These are phyloP conservation scores for Aspergillus pseudoviridinutans DNA, from an alignment of 2,329 filamentous ascomycete species.

Conservation along the genomic window DNA sequence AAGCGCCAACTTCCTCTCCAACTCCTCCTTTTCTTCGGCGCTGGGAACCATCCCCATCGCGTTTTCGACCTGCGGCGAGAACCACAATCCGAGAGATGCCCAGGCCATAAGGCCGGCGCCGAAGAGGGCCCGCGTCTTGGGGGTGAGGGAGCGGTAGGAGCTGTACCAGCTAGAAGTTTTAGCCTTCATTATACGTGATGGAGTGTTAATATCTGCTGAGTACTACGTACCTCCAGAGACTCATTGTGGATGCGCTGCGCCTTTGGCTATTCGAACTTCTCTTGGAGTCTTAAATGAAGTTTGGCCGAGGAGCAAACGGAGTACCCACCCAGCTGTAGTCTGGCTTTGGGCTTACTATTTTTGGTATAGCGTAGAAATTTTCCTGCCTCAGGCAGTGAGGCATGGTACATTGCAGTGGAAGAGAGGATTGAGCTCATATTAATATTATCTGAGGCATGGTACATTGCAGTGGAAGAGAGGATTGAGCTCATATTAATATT, in stretches of 20 bases:
- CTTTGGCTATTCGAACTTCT: background rate
- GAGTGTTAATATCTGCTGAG: background rate
- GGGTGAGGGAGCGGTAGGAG: slow-evolving; percentile 67
- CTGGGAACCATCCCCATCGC: slow-evolving; percentile 68
- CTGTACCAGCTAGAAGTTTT: slow-evolving; percentile 34
- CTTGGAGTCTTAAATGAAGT: background rate
- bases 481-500: too few relatives aligned
- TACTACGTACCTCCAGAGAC: slow-evolving; percentile 36
- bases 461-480: background rate
- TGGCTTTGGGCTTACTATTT: background rate
- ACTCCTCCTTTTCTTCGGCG: slow-evolving; percentile 65
- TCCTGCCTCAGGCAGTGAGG: background rate
- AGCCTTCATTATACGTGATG: too few relatives aligned
- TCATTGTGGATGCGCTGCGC: slow-evolving; percentile 21
- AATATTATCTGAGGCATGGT: background rate
- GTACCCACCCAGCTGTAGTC: too few relatives aligned
- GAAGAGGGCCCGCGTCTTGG: slow-evolving; percentile 66
- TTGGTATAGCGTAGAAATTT: background rate
- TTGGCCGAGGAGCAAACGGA: background rate
- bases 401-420: background rate
- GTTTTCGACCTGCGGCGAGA: slow-evolving; percentile 69
- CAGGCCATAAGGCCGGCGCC: slow-evolving; percentile 74
- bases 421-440: too few relatives aligned
- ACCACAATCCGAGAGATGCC: slow-evolving; percentile 68
- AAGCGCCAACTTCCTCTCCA: slow-evolving; percentile 47